These are phyloP conservation scores for Bryoerythrophyllum caledonicum DNA, from an alignment of 225 moss, liverwort and hornwort species.

Conservation along the genomic window DNA sequence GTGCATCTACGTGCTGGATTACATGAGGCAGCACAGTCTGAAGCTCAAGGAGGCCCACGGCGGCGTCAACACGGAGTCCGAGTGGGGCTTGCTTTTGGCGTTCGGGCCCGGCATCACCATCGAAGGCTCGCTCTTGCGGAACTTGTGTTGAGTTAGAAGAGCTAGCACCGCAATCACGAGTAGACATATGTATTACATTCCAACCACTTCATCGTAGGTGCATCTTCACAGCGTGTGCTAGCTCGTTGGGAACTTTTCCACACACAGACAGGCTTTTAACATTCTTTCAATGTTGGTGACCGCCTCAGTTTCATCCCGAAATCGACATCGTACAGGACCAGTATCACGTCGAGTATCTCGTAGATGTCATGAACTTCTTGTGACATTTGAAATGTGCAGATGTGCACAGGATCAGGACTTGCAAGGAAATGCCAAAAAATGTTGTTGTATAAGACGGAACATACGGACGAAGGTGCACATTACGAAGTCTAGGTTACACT, in stretches of 20 bases:
- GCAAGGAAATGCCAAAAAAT: background rate
- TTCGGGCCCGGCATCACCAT: constrained; percentile 94
- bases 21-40: constrained; percentile 77
- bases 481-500: background rate
- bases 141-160: constrained; percentile 47
- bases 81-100: constrained; percentile 91
- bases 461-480: background rate
- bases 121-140: constrained; percentile 86
- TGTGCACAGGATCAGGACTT: background rate
- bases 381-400: no score
- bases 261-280: background rate
- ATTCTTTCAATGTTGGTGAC: no score
- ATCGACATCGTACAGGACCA: no score
- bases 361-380: no score
- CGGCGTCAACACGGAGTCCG: constrained; percentile 56
- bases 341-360: no score
- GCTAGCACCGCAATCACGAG: background rate
- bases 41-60: constrained; percentile 50
- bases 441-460: background rate
- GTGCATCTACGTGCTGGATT: constrained; percentile 90
- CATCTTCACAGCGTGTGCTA: background rate
- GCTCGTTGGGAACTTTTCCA: background rate
- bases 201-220: background rate
- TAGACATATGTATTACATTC: background rate
- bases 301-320: no score